Evolutionary conservation across 768 basidiomycete genomes (phyloP).

Genomic region (Leucocoprinus birnbaumii): DNA sequence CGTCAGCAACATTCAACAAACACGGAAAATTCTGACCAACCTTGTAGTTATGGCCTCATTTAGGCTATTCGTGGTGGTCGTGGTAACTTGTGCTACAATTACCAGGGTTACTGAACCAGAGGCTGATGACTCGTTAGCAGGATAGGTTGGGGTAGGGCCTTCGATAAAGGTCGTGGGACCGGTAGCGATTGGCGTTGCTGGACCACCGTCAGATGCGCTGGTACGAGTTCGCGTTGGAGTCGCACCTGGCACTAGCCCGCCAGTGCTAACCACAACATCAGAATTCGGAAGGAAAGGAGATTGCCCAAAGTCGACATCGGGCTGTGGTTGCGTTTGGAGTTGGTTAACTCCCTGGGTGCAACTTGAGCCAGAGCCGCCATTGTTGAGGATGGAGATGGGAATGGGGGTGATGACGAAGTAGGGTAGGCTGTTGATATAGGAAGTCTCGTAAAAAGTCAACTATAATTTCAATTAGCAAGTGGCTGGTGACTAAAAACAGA

Average conservation of each 20-base stretch:
- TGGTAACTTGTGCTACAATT: conserved; percentile 5
- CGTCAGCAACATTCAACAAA: not conserved
- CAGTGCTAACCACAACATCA: conserved; percentile 3
- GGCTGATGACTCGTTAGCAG: not conserved
- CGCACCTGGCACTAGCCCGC: not conserved
- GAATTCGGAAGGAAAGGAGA: not conserved
- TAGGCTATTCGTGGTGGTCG: not conserved
- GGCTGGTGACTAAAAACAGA: too few relatives aligned
- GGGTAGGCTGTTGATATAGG: conserved; percentile 26
- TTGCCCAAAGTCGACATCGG: conserved; percentile 5
- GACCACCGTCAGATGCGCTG: not conserved
- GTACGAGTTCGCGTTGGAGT: not conserved
- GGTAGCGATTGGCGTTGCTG: not conserved
- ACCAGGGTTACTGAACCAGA: conserved; percentile 7
- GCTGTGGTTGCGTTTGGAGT: conserved; percentile 31
- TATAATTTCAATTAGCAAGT: conserved; percentile 14
- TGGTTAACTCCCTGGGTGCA: conserved; percentile 22
- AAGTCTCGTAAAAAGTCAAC: conserved; percentile 46
- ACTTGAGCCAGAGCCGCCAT: conserved; percentile 15
- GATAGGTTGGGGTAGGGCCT: not conserved
- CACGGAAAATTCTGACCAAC: not conserved
- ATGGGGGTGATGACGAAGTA: conserved; percentile 41
- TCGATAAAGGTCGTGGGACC: not conserved
- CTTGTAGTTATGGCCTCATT: conserved; percentile 4
- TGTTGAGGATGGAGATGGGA: conserved; percentile 31